phyloP scores from a whole-genome alignment of 2,329 filamentous ascomycete species.

The Macrophomina phaseolina region DNA sequence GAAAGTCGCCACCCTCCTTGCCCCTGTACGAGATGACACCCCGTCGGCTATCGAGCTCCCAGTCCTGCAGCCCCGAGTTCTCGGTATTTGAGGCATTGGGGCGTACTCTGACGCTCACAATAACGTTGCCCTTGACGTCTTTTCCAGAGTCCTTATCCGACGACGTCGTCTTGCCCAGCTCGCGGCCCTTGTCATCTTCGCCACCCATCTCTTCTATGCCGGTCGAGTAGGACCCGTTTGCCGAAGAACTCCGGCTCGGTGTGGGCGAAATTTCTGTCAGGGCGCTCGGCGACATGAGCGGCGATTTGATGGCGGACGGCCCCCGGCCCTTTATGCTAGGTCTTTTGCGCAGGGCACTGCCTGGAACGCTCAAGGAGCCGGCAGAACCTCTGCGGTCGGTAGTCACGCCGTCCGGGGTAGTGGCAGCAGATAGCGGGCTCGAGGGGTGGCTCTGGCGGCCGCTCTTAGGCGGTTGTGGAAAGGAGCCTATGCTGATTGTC shows the following conservation, averaged over 20 bases:
- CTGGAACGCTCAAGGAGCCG: slow-evolving; percentile 35
- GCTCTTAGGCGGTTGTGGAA: slow-evolving; percentile 81
- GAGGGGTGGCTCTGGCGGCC: slow-evolving; percentile 62
- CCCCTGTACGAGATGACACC: slow-evolving; percentile 83
- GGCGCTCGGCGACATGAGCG: slow-evolving; percentile 68
- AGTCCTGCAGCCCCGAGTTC: slow-evolving; percentile 76
- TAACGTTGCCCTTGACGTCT: slow-evolving; percentile 90
- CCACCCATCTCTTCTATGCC: slow-evolving; percentile 14
- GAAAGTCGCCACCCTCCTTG: slow-evolving; percentile 89
- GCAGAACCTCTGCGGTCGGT: slow-evolving; percentile 41
- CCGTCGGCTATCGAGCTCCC: slow-evolving; percentile 86
- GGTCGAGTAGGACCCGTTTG: slow-evolving; percentile 82
- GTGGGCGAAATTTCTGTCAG: slow-evolving; percentile 70
- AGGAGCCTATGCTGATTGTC: slow-evolving; percentile 90
- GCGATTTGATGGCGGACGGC: slow-evolving; percentile 43
- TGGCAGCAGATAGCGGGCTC: slow-evolving; percentile 56
- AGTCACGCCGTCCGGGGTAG: slow-evolving; percentile 48
- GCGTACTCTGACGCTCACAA: slow-evolving; percentile 92
- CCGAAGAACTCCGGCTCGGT: slow-evolving; percentile 89
- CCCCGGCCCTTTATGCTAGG: slow-evolving; percentile 42
- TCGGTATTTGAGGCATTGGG: slow-evolving; percentile 75
- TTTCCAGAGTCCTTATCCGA: slow-evolving; percentile 42
- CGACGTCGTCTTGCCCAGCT: slow-evolving; percentile 4
- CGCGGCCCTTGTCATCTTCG: slow-evolving; percentile 10
- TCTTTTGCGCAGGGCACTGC: slow-evolving; percentile 41